A percentile compares a stretch with the other conserved stretches of the same genome.
phyloP scores from a whole-genome alignment of 768 basidiomycete species.

The Podaxis sp. region DNA sequence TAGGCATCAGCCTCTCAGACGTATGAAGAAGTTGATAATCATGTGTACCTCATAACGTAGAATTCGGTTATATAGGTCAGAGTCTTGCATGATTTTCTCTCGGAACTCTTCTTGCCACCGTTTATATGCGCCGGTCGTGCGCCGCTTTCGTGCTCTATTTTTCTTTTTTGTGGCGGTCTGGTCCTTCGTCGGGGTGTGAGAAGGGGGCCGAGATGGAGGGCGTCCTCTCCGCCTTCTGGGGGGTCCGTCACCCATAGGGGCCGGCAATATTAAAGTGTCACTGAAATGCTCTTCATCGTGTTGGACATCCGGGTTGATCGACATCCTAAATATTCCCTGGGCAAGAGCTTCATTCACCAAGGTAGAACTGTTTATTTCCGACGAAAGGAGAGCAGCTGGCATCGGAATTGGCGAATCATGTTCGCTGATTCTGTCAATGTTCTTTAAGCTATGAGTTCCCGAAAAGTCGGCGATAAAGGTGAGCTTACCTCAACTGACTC shows the following conservation, averaged over 20 bases:
- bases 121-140: not conserved
- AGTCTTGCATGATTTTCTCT: constrained; percentile 41
- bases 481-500: not conserved
- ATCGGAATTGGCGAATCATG: not conserved
- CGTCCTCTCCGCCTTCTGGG: not conserved
- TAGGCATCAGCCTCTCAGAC: not conserved
- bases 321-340: not conserved
- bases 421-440: not conserved
- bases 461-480: not conserved
- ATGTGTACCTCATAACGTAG: constrained; percentile 61
- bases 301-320: not conserved
- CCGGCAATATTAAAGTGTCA: not conserved
- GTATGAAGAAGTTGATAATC: not conserved
- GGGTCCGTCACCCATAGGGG: not conserved
- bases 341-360: not conserved
- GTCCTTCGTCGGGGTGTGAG: not conserved
- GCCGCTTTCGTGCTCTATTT: not conserved
- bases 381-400: not conserved
- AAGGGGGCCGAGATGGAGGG: not conserved
- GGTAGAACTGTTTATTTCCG: not conserved
- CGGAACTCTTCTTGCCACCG: constrained; percentile 42
- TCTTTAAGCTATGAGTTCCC: constrained; percentile 13
- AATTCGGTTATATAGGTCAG: constrained; percentile 50
- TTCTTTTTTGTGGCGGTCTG: not conserved
- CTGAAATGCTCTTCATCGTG: no score